These are phyloP conservation scores for Apiospora aurea DNA, from an alignment of 2,329 filamentous ascomycete genomes.

Conservation along the genomic window DNA sequence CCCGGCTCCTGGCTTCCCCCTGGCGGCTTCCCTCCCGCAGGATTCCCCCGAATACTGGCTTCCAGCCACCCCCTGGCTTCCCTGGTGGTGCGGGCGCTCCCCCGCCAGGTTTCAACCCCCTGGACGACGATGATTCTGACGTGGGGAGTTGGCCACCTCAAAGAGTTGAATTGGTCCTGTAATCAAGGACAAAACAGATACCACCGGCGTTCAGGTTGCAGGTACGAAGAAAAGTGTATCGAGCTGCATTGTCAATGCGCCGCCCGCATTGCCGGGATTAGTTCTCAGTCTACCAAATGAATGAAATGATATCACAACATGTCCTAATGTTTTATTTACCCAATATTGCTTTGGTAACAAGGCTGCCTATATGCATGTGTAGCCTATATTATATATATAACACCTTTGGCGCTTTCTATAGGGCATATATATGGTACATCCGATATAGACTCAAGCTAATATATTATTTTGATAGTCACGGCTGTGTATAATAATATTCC, in stretches of 20 bases:
- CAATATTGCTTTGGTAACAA: no score
- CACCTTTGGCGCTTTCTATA: no score
- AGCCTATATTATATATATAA: background rate
- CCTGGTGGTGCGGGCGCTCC: slow-evolving; percentile 52
- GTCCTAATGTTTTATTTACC: background rate
- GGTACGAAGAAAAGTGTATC: slow-evolving; percentile 22
- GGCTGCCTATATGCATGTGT: background rate
- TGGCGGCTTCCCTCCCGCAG: slow-evolving; percentile 55
- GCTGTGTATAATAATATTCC: no score
- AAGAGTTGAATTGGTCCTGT: slow-evolving; percentile 13
- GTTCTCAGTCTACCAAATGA: slow-evolving; percentile 20
- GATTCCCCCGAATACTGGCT: slow-evolving; percentile 52
- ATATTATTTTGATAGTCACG: no score
- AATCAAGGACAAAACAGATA: slow-evolving; percentile 24
- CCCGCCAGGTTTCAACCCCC: slow-evolving; percentile 81
- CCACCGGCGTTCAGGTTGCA: slow-evolving; percentile 25
- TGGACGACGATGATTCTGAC: slow-evolving; percentile 61
- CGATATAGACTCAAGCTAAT: no score
- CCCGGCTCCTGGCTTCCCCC: slow-evolving; percentile 41
- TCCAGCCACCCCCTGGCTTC: slow-evolving; percentile 58
- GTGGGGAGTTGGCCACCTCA: background rate
- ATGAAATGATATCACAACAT: slow-evolving; percentile 22
- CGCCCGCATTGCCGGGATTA: slow-evolving; percentile 12
- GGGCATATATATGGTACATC: no score
- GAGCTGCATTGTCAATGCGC: slow-evolving; percentile 21